Evolutionary conservation across 805 yeast genomes (phyloP).

Genomic region (Wickerhamomyces silvicola): DNA sequence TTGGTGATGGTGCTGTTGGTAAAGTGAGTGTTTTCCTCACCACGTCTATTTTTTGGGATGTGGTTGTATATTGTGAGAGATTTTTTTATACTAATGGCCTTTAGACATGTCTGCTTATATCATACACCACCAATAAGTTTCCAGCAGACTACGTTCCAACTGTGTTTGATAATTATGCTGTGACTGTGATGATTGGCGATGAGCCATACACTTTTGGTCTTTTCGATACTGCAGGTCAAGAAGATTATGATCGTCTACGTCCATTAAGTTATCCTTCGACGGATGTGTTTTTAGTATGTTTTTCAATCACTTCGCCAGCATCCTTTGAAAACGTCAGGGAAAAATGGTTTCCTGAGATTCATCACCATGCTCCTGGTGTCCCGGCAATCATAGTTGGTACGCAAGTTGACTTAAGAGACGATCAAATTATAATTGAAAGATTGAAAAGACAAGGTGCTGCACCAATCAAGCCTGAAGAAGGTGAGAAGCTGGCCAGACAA

Average conservation of each 20-base stretch:
- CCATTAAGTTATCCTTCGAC: conserved; percentile 97
- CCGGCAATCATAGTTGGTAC: conserved; percentile 97
- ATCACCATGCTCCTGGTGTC: conserved; percentile 96
- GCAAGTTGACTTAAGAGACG: conserved; percentile 91
- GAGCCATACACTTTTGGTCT: conserved; percentile 97
- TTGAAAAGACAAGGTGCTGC: conserved; percentile 84
- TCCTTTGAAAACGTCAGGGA: conserved; percentile 96
- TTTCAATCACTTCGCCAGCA: conserved; percentile 94
- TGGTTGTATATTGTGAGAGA: too few species aligned
- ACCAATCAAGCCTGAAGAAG: conserved; percentile 81
- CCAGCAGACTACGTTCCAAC: conserved; percentile 99
- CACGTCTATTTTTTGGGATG: too few species aligned
- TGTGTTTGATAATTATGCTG: conserved; percentile 95
- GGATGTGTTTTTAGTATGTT: conserved; percentile 92
- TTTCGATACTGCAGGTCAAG: conserved; percentile 98
- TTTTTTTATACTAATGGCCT: conserved; percentile 11
- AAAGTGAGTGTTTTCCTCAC: conserved; percentile 36
- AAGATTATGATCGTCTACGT: conserved; percentile 95
- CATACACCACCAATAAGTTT: conserved; percentile 93
- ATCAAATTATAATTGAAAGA: conserved; percentile 83
- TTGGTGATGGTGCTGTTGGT: conserved; percentile 99
- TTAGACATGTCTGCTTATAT: conserved; percentile 83
- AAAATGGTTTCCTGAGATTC: conserved; percentile 98
- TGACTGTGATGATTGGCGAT: conserved; percentile 93
- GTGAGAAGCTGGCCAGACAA: conserved; percentile 90